Percentiles rank a stretch among this genome's conserved stretches.
phyloP scores from a whole-genome alignment of 805 yeast genomes.

The Metschnikowia chrysomelidarum region DNA sequence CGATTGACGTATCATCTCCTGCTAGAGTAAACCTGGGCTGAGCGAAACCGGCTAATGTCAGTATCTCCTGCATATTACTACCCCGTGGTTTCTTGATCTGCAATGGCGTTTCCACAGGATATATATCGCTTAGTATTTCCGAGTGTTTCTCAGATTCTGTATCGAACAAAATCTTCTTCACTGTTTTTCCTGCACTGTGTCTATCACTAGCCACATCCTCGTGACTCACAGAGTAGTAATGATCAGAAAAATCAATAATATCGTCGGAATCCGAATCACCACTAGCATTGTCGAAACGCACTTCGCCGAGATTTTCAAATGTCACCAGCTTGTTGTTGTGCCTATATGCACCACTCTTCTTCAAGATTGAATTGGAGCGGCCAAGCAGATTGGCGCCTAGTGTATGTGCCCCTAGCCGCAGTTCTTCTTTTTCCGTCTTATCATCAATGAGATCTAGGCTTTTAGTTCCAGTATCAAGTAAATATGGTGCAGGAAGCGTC shows the following conservation, averaged over 20 bases:
- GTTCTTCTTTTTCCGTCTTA: no score
- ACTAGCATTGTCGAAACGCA: slow-evolving; percentile 21
- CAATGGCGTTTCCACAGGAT: slow-evolving; percentile 34
- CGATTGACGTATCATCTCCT: slow-evolving; percentile 30
- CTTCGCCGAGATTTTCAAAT: slow-evolving; percentile 35
- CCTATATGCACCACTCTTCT: slow-evolving; percentile 11
- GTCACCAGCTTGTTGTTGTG: slow-evolving; percentile 35
- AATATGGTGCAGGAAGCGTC: slow-evolving; percentile 3
- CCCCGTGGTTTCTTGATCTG: slow-evolving; percentile 27
- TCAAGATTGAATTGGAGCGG: slow-evolving; percentile 17
- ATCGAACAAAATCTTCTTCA: no score
- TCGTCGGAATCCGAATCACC: slow-evolving; percentile 3
- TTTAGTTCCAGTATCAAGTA: no score
- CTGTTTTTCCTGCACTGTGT: not conserved
- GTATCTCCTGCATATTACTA: not conserved
- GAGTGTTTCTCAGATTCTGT: slow-evolving; percentile 27
- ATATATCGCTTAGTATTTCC: slow-evolving; percentile 43
- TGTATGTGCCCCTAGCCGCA: no score
- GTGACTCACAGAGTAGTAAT: slow-evolving; percentile 22
- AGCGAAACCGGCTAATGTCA: slow-evolving; percentile 2
- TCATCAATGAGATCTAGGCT: no score
- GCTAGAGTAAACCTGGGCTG: slow-evolving; percentile 4
- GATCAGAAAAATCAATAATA: slow-evolving; percentile 19
- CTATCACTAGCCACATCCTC: slow-evolving; percentile 18
- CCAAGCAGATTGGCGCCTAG: slow-evolving; percentile 3